phyloP scores from a whole-genome alignment of 305 asterid genomes.

The Salvia sclarea region DNA sequence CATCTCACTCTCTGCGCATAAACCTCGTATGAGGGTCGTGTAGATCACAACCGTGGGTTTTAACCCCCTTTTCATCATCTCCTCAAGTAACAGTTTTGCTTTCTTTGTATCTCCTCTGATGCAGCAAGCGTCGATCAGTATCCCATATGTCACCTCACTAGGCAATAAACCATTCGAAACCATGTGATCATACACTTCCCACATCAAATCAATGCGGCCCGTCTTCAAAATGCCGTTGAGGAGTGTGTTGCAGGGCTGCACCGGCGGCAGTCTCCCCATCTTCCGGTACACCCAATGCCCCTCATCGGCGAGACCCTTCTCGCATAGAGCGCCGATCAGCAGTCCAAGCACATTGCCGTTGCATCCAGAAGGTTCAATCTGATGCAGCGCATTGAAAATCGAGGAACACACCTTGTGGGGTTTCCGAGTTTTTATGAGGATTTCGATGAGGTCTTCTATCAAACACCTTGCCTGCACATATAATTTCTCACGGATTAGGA shows the following conservation, averaged over 20 bases:
- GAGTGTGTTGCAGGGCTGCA: constrained; percentile 64
- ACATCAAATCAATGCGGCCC: constrained; percentile 51
- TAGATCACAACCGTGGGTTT: constrained; percentile 62
- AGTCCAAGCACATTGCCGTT: constrained; percentile 52
- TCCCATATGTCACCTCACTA: constrained; percentile 72
- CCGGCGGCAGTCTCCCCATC: constrained; percentile 52
- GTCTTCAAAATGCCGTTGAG: constrained; percentile 55
- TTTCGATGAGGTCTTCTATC: constrained; percentile 69
- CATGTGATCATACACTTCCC: constrained; percentile 61
- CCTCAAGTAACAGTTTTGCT: constrained; percentile 51
- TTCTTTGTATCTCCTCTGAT: constrained; percentile 47
- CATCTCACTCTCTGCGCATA: constrained; percentile 48
- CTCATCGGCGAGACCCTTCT: constrained; percentile 64
- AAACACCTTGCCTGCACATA: constrained; percentile 75
- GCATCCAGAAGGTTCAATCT: constrained; percentile 32
- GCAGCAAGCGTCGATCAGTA: constrained; percentile 66
- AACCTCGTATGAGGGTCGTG: constrained; percentile 59
- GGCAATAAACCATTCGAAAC: constrained; percentile 50
- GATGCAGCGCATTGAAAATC: constrained; percentile 53
- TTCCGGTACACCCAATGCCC: constrained; percentile 70
- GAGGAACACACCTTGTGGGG: constrained; percentile 55
- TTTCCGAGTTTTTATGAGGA: constrained; percentile 44
- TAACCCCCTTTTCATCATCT: constrained; percentile 62
- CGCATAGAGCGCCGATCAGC: constrained; percentile 65
- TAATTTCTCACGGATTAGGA: constrained; percentile 39